Evolutionary conservation across 495 filamentous ascomycete genomes (phyloP).

Genomic region (Aeminium ludgeri): DNA sequence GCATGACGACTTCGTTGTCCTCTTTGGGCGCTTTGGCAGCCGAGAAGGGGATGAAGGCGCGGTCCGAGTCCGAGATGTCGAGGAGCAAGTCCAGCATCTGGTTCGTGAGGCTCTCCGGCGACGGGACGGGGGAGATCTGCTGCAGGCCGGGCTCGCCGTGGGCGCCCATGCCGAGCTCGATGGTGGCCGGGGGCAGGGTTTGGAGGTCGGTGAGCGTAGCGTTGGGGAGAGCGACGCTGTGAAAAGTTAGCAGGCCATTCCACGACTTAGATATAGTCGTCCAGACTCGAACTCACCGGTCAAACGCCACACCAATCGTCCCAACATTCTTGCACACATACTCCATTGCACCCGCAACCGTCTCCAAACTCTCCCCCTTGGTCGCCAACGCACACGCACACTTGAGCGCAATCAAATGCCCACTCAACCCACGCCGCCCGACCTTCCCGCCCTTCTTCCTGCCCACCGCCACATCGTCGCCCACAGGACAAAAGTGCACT

Average conservation of each 20-base stretch:
- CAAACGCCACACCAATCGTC: slow-evolving; percentile 16
- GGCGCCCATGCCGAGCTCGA: slow-evolving; percentile 19
- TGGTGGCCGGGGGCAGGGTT: slow-evolving; percentile 13
- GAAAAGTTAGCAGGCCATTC: no score
- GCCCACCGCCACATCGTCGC: slow-evolving; percentile 17
- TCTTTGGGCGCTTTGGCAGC: slow-evolving; percentile 1
- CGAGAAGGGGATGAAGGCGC: slow-evolving; percentile 15
- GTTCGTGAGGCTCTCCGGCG: slow-evolving; percentile 6
- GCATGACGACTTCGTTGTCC: slow-evolving; percentile 15
- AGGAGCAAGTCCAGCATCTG: slow-evolving; percentile 15
- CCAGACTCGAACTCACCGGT: slow-evolving; percentile 14
- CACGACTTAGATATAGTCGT: no score
- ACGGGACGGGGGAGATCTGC: slow-evolving; percentile 16
- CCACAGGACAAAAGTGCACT: slow-evolving; percentile 11
- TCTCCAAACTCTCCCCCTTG: slow-evolving; percentile 11
- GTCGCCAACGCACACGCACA: slow-evolving; percentile 14
- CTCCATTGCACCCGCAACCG: slow-evolving; percentile 17
- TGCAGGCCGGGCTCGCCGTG: slow-evolving; percentile 17
- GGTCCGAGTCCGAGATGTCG: slow-evolving; percentile 11
- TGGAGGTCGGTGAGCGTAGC: slow-evolving; percentile 16
- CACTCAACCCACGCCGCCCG: slow-evolving; percentile 15
- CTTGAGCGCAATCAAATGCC: slow-evolving; percentile 16
- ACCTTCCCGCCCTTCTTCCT: slow-evolving; percentile 18
- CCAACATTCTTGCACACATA: slow-evolving; percentile 16
- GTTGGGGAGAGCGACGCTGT: slow-evolving; percentile 14